Base-by-base conservation (phyloP, 345 rosid genomes). In the Eucalyptus pauciflora region DNA sequence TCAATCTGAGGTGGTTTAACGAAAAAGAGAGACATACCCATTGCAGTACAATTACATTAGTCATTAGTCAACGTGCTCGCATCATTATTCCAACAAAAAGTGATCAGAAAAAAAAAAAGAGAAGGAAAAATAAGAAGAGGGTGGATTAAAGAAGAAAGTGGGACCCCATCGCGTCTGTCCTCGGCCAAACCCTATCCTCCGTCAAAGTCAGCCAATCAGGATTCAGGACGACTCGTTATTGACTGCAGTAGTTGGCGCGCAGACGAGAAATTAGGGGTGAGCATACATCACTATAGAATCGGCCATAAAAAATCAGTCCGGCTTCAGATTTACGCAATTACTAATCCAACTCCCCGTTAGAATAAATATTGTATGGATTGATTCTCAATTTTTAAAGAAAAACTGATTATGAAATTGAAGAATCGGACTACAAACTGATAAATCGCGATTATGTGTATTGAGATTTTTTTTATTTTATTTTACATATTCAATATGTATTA, bases 341-440 rank as follows among this genome's bases (percentile, higher is more conserved):
- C 29, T 2, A 1, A 56, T 56, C 29, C 6, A 13, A 6, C 29
- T 56, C 29, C 13, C 12, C 3, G 0, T 56, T 24, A 13, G 13
- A 56, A 56, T 56, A 10, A 24, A 10, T 56, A 56, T 0, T 5
- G 5, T 10, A 13, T 25, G 13, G 13, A 9, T 56, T 24, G 29
- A 56, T 56, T 56, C 29, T 25, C 3, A 3, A 56, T 10, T 56
- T 52, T 20, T 52, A 20, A 52, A 2, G 8, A 52, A 20, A 10
- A 52, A 52, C 58, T 7, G 10, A 18, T 3, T 52, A 52, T 18
- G 24, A 52, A 18, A 52, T 52, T 1, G 10, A 24, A 56, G 3
- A 56, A 56, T 56, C 0, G 3, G 6, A 56, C 3, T 24, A 56
- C 0, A 7, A 56, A 56, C 1, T 56, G 6, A 24, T 18, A 25